phyloP scores from a whole-genome alignment of 148 eudicot species.

The Bassia scoparia region DNA sequence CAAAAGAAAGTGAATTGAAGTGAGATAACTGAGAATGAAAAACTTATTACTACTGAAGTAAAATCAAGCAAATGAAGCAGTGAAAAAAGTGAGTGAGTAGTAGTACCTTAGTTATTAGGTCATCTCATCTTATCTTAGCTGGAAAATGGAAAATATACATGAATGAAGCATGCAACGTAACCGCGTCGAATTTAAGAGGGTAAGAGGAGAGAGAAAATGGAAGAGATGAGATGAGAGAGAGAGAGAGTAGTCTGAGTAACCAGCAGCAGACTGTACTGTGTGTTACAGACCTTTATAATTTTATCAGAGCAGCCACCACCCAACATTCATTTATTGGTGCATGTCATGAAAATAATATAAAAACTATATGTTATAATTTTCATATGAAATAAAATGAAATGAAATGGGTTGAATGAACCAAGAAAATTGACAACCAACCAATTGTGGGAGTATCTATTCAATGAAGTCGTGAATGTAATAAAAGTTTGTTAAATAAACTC shows the following conservation, averaged over 20 bases:
- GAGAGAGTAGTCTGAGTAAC: neutral
- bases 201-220: neutral
- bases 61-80: neutral
- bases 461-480: slow-evolving; percentile 10
- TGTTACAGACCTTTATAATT: slow-evolving; percentile 8
- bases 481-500: neutral
- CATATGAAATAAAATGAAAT: neutral
- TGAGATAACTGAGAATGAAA: neutral
- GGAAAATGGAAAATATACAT: neutral
- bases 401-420: neutral
- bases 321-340: neutral
- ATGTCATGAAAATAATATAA: neutral
- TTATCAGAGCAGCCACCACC: slow-evolving; percentile 5
- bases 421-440: neutral
- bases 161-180: slow-evolving; percentile 11
- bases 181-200: slow-evolving; percentile 12
- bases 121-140: no score
- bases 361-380: neutral
- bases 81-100: no score
- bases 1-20: neutral
- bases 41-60: neutral
- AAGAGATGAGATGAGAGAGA: neutral
- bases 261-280: neutral
- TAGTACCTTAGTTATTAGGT: neutral
- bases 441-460: neutral